phyloP scores from a whole-genome alignment of 441 rosid genomes.

The Metrosideros polymorpha region DNA sequence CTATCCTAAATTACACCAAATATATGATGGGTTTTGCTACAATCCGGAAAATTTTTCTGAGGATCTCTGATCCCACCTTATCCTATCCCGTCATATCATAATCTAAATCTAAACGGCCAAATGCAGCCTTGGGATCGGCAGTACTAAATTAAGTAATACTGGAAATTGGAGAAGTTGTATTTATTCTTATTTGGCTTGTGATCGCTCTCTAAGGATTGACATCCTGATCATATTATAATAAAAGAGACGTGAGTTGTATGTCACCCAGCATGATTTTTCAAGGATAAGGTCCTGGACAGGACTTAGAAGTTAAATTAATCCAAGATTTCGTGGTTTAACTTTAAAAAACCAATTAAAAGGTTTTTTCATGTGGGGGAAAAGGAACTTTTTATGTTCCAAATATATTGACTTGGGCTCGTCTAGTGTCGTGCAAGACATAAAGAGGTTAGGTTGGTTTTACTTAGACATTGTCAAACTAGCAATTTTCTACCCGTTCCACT shows the following conservation, averaged over 20 bases:
- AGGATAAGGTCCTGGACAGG: background rate
- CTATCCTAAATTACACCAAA: background rate
- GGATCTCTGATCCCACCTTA: background rate
- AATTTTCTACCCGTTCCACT: background rate
- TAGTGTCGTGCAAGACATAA: background rate
- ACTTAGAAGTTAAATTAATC: background rate
- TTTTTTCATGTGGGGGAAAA: background rate
- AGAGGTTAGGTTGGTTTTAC: background rate
- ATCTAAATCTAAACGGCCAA: accelerated
- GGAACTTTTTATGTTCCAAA: background rate
- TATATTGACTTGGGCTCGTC: background rate
- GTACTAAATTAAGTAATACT: background rate
- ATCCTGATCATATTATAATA: accelerated
- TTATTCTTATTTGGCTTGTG: background rate
- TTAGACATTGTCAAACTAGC: background rate
- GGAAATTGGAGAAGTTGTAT: background rate
- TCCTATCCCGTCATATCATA: background rate
- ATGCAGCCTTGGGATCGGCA: accelerated
- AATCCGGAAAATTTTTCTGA: accelerated
- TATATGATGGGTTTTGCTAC: background rate
- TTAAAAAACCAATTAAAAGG: background rate
- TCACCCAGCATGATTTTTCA: background rate
- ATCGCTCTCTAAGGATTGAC: background rate
- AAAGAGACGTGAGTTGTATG: background rate
- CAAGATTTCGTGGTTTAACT: background rate